Evolutionary conservation across 2,329 filamentous ascomycete genomes (phyloP).

Genomic region (Sclerotinia subarctica): DNA sequence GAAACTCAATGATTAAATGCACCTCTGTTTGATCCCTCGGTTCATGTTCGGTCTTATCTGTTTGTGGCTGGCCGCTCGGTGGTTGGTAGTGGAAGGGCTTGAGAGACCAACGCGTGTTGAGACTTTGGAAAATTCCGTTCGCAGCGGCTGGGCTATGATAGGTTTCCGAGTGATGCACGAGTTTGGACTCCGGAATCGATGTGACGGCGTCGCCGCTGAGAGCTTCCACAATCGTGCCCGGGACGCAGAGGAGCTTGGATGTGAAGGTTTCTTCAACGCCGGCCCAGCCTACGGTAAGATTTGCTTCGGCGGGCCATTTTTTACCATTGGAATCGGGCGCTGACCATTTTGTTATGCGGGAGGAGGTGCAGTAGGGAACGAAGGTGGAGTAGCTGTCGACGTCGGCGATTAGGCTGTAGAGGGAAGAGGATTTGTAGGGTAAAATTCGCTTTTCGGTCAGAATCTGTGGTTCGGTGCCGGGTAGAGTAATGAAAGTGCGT

Average conservation of each 20-base stretch:
- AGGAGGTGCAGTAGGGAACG: constrained; percentile 84
- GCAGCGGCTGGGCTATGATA: constrained; percentile 42
- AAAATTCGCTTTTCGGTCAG: constrained; percentile 73
- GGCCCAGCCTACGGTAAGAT: constrained; percentile 81
- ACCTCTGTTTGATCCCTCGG: constrained; percentile 63
- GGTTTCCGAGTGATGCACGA: constrained; percentile 43
- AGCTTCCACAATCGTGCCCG: constrained; percentile 71
- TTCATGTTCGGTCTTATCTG: constrained; percentile 30
- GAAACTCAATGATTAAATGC: constrained; percentile 71
- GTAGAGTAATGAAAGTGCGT: constrained; percentile 44
- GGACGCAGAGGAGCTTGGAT: constrained; percentile 74
- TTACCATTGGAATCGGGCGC: constrained; percentile 46
- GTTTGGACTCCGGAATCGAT: constrained; percentile 42
- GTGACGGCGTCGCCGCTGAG: constrained; percentile 58
- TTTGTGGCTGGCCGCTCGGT: constrained; percentile 40
- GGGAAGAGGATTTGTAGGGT: constrained; percentile 64
- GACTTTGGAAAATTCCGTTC: constrained; percentile 60
- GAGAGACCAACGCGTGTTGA: constrained; percentile 69
- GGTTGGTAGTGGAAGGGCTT: constrained; percentile 49
- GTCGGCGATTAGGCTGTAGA: constrained; percentile 87
- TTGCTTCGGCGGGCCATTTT: constrained; percentile 69
- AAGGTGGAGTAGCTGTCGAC: constrained; percentile 80
- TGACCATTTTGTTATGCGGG: constrained; percentile 74
- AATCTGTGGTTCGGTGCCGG: constrained; percentile 50
- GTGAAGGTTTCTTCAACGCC: constrained; percentile 81